These are phyloP conservation scores for Austropuccinia psidii DNA, from an alignment of 1,284 basidiomycete genomes.

Conservation along the genomic window DNA sequence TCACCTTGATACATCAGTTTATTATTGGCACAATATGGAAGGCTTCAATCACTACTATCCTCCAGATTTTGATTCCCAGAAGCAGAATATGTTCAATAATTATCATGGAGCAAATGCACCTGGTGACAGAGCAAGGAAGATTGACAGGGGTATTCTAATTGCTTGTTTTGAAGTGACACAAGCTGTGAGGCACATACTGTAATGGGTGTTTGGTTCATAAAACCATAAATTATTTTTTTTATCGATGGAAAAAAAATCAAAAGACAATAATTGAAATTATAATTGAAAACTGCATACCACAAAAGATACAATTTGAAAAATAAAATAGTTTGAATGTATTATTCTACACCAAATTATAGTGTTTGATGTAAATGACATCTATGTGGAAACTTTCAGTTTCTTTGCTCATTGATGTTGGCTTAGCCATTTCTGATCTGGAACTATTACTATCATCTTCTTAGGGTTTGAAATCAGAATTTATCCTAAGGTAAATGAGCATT, in stretches of 20 bases:
- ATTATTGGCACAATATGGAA: slow-evolving; percentile 33
- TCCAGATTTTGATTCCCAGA: slow-evolving; percentile 76
- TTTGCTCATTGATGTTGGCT: background rate
- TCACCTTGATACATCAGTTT: no score
- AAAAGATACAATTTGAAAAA: slow-evolving; percentile 94
- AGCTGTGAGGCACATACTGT: slow-evolving; percentile 90
- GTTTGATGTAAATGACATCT: slow-evolving; percentile 96
- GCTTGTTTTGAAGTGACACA: slow-evolving; percentile 85
- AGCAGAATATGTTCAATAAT: slow-evolving; percentile 71
- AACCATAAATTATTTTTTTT: background rate
- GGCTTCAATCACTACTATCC: slow-evolving; percentile 80
- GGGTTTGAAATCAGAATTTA: slow-evolving; percentile 96
- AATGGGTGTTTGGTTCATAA: slow-evolving; percentile 62
- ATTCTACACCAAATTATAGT: slow-evolving; percentile 82
- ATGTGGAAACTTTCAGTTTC: slow-evolving; percentile 59
- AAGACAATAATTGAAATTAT: no score
- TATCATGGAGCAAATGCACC: slow-evolving; percentile 81
- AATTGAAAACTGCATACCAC: no score
- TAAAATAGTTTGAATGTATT: slow-evolving; percentile 90
- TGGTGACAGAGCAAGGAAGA: slow-evolving; percentile 79
- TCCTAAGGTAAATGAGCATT: slow-evolving; percentile 60
- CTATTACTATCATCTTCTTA: background rate
- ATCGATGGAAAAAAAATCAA: no score
- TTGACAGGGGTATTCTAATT: slow-evolving; percentile 87
- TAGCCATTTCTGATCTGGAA: background rate